phyloP scores from a whole-genome alignment of 495 filamentous ascomycete genomes.

The Penicillium pancosmium region DNA sequence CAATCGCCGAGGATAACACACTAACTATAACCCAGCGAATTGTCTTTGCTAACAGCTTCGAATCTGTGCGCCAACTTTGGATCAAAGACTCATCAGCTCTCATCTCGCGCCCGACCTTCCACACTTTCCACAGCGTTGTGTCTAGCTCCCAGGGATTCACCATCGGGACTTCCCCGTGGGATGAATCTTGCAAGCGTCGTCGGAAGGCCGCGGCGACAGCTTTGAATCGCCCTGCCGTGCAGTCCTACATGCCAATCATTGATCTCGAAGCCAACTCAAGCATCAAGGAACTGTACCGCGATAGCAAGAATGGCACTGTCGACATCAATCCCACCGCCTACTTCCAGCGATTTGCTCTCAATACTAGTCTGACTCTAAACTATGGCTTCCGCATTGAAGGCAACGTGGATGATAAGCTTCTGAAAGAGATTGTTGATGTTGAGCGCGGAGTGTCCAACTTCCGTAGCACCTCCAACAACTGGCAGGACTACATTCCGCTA shows the following conservation, averaged over 20 bases:
- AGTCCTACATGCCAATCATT: constrained; percentile 73
- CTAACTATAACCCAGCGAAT: constrained; percentile 49
- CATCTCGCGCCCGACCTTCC: constrained; percentile 68
- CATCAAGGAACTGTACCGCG: constrained; percentile 64
- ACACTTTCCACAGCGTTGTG: constrained; percentile 74
- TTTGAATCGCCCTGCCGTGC: constrained; percentile 65
- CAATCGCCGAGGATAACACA: neutral
- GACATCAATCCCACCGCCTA: constrained; percentile 68
- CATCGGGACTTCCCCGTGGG: constrained; percentile 75
- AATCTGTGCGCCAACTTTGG: constrained; percentile 68
- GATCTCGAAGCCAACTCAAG: constrained; percentile 67
- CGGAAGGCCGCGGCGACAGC: constrained; percentile 72
- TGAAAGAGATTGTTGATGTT: constrained; percentile 65
- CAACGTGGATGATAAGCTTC: constrained; percentile 57
- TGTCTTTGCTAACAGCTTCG: constrained; percentile 70
- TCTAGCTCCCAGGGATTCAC: constrained; percentile 71
- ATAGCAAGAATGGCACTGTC: constrained; percentile 55
- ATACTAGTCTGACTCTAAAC: constrained; percentile 67
- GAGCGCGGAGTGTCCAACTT: constrained; percentile 66
- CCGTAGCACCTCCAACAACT: constrained; percentile 68
- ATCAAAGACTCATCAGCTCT: constrained; percentile 72
- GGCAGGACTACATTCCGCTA: constrained; percentile 70
- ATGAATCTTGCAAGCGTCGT: constrained; percentile 70
- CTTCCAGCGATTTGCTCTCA: constrained; percentile 69
- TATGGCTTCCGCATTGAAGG: constrained; percentile 66